phyloP scores from a whole-genome alignment of 2,329 filamentous ascomycete genomes.

The Chaetomiaceae sp. region DNA sequence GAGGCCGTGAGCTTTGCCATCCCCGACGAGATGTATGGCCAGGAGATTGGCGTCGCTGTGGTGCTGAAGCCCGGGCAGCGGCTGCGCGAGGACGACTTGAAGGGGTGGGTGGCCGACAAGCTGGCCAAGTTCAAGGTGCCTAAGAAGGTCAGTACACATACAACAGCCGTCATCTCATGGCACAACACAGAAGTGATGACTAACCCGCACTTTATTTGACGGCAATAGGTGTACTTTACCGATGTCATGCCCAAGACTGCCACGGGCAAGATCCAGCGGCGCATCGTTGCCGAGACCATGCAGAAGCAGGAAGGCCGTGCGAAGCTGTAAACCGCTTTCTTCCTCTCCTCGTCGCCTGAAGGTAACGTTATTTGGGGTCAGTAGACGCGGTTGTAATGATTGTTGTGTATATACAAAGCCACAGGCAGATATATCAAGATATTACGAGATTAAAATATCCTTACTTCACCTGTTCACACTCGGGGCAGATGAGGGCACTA shows the following conservation, averaged over 20 bases:
- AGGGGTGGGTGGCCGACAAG: slow-evolving; percentile 62
- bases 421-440: too few relatives aligned
- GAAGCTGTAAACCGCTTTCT: slow-evolving; percentile 43
- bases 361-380: too few relatives aligned
- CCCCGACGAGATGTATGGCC: slow-evolving; percentile 75
- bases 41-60: slow-evolving; percentile 73
- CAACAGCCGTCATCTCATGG: too few relatives aligned
- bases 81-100: slow-evolving; percentile 56
- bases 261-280: slow-evolving; percentile 83
- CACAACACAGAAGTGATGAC: neutral
- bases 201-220: neutral
- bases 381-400: too few relatives aligned
- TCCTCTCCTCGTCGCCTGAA: too few relatives aligned
- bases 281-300: slow-evolving; percentile 84
- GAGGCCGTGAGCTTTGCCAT: slow-evolving; percentile 83
- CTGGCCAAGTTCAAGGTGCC: slow-evolving; percentile 82
- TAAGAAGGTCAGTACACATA: slow-evolving; percentile 57
- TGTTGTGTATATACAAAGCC: too few relatives aligned
- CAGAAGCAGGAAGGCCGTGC: slow-evolving; percentile 60
- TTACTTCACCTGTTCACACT: too few relatives aligned
- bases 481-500: too few relatives aligned
- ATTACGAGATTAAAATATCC: too few relatives aligned
- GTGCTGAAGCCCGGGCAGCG: slow-evolving; percentile 63
- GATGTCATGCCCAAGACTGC: slow-evolving; percentile 84
- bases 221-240: slow-evolving; percentile 66